Evolutionary conservation across 1,139 yeast species (phyloP).

Genomic region (Lodderomyces parapsilosis): DNA sequence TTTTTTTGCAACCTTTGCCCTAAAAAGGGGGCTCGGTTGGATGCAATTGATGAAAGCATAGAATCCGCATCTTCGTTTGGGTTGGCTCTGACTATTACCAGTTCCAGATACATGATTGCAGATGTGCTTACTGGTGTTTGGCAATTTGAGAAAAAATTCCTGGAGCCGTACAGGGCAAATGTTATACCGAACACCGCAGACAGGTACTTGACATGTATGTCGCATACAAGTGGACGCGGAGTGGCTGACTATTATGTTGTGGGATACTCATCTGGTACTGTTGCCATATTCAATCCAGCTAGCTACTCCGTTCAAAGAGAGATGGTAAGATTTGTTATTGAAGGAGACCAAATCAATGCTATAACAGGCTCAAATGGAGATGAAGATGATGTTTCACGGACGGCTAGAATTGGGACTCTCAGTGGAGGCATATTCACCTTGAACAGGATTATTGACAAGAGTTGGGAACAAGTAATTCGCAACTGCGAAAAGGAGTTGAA

Average conservation of each 20-base stretch:
- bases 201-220: neutral
- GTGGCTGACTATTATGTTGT: constrained; percentile 12
- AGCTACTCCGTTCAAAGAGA: neutral
- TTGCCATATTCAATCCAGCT: constrained; percentile 14
- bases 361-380: neutral
- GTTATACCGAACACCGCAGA: neutral
- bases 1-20: neutral
- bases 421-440: neutral
- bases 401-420: neutral
- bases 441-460: neutral
- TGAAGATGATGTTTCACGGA: neutral
- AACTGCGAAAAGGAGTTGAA: neutral
- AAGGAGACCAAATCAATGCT: neutral
- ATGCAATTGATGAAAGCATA: neutral
- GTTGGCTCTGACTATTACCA: constrained; percentile 4
- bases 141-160: no score
- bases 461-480: neutral
- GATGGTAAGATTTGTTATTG: neutral
- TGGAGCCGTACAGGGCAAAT: neutral
- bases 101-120: constrained; percentile 2
- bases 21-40: neutral
- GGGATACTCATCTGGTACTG: constrained; percentile 36
- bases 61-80: constrained; percentile 5
- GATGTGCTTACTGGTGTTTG: constrained; percentile 10
- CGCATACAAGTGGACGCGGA: no score